phyloP scores from a whole-genome alignment of 176 grass and related monocot genomes.

The Rhynchospora breviuscula region DNA sequence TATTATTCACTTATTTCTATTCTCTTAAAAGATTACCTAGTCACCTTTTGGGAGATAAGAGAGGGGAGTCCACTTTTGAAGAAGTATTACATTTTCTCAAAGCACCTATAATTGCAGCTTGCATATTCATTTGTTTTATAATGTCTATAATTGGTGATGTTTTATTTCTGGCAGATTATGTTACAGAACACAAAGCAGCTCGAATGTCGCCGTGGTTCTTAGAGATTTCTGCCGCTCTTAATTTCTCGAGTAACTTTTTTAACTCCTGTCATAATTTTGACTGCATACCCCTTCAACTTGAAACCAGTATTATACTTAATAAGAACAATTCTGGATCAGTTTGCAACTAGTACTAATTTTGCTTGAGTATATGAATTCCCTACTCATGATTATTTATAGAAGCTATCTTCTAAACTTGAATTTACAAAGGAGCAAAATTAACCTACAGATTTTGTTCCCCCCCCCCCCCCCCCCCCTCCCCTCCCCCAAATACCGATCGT shows the following conservation, averaged over 20 bases:
- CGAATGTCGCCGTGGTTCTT: slow-evolving; percentile 58
- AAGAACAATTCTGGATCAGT: not conserved
- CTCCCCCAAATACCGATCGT: not conserved
- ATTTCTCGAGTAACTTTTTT: not conserved
- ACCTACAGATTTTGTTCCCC: too few species aligned
- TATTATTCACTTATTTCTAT: not conserved
- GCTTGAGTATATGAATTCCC: not conserved
- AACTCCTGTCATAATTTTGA: not conserved
- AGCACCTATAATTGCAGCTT: not conserved
- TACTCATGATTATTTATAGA: not conserved
- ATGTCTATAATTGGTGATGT: not conserved
- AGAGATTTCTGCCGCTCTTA: slow-evolving; percentile 4
- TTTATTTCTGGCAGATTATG: slow-evolving; percentile 45
- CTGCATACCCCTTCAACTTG: not conserved
- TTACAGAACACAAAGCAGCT: slow-evolving; percentile 69
- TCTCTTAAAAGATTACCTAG: not conserved
- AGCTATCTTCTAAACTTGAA: too few species aligned
- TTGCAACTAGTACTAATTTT: not conserved
- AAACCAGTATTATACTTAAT: not conserved
- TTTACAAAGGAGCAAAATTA: too few species aligned
- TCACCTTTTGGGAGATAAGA: not conserved
- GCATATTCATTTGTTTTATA: not conserved
- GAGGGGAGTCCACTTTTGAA: not conserved
- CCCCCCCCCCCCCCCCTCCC: too few species aligned
- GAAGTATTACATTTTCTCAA: not conserved